Evolutionary conservation across 2,329 filamentous ascomycete genomes (phyloP).

Genomic region (Pseudocercospora crystallina): DNA sequence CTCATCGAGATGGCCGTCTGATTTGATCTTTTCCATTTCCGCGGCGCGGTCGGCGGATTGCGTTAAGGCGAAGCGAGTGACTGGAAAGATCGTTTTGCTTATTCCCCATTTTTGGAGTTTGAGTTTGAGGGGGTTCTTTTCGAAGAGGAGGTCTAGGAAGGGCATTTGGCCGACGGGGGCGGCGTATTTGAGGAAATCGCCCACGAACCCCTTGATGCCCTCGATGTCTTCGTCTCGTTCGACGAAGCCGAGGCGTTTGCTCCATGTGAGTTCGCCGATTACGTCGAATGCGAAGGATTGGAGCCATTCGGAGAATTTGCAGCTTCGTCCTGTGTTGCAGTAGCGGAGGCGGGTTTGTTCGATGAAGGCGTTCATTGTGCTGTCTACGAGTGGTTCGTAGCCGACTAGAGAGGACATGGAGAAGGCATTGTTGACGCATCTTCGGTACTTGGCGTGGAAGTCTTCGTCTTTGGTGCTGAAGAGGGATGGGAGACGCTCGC

Average conservation of each 20-base stretch:
- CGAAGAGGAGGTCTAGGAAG: constrained; percentile 65
- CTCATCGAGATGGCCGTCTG: constrained; percentile 39
- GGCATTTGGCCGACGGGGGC: constrained; percentile 75
- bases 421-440: constrained; percentile 74
- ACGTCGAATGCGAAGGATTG: constrained; percentile 83
- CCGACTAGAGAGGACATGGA: constrained; percentile 74
- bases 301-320: constrained; percentile 70
- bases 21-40: constrained; percentile 51
- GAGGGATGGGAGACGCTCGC: constrained; percentile 66
- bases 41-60: constrained; percentile 65
- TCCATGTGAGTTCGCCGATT: constrained; percentile 75
- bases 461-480: constrained; percentile 75
- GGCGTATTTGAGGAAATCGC: constrained; percentile 67
- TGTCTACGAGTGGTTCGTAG: constrained; percentile 78
- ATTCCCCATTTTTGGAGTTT: constrained; percentile 67
- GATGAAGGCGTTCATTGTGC: constrained; percentile 70
- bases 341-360: constrained; percentile 47
- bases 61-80: constrained; percentile 68
- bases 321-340: constrained; percentile 45
- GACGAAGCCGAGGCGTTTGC: constrained; percentile 72
- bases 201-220: constrained; percentile 67
- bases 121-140: constrained; percentile 73
- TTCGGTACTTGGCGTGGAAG: constrained; percentile 72
- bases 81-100: constrained; percentile 67
- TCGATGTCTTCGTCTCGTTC: constrained; percentile 74